These are phyloP conservation scores for Oryza nivara DNA, from an alignment of 176 grass and related monocot genomes.

Conservation along the genomic window DNA sequence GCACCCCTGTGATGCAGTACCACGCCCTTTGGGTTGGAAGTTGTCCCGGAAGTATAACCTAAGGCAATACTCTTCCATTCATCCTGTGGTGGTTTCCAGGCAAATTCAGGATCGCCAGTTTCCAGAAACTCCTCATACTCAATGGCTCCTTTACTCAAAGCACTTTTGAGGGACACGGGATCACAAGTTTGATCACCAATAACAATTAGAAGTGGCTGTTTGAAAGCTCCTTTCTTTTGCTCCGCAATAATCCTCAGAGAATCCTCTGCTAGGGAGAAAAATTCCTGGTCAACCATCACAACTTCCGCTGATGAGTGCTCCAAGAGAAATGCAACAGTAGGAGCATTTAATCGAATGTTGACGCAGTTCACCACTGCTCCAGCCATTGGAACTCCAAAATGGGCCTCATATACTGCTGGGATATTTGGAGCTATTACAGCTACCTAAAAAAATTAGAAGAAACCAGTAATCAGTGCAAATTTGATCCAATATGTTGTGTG, in stretches of 20 bases:
- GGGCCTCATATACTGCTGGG: conserved; percentile 87
- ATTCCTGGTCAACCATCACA: conserved; percentile 86
- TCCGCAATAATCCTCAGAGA: conserved; percentile 72
- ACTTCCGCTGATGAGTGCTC: conserved; percentile 77
- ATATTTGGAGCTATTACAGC: conserved; percentile 94
- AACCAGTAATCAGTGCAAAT: conserved; percentile 25
- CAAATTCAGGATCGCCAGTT: conserved; percentile 72
- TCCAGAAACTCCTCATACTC: conserved; percentile 84
- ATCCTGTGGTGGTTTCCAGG: conserved; percentile 82
- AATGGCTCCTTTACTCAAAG: conserved; percentile 71
- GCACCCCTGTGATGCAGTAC: conserved; percentile 90
- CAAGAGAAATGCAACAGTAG: conserved; percentile 76
- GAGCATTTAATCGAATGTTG: conserved; percentile 81
- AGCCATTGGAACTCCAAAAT: conserved; percentile 97
- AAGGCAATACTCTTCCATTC: conserved; percentile 91
- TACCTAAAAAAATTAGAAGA: conserved; percentile 55
- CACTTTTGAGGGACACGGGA: conserved; percentile 53
- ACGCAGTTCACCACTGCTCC: conserved; percentile 84
- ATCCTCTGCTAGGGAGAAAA: conserved; percentile 74
- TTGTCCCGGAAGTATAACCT: conserved; percentile 92
- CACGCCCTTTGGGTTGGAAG: conserved; percentile 86
- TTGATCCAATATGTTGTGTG: conserved; percentile 8
- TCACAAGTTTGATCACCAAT: conserved; percentile 71
- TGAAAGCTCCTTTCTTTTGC: conserved; percentile 63
- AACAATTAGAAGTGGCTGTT: conserved; percentile 76